A percentile compares a stretch with the other conserved stretches of the same genome.
Evolutionary conservation across 495 filamentous ascomycete genomes (phyloP).

Genomic region (Choiromyces venosus): DNA sequence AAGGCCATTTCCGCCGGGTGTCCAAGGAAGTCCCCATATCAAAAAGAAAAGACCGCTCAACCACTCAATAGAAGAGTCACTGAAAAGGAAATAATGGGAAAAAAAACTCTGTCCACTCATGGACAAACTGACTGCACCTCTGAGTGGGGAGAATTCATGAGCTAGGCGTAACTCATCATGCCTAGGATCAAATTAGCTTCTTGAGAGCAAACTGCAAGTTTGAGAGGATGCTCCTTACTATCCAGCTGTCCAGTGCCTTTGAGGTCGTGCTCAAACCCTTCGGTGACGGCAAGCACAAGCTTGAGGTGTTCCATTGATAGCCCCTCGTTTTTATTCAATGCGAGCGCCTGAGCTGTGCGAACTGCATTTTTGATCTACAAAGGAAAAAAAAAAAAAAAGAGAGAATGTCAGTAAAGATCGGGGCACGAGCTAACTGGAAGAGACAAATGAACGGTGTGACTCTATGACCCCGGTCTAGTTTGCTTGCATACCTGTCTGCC

Average conservation of each 20-base stretch:
- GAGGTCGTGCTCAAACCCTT: conserved; percentile 63
- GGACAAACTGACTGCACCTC: neutral
- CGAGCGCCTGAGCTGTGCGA: conserved; percentile 63
- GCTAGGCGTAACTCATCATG: conserved; percentile 31
- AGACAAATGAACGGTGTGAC: neutral
- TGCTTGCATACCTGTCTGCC: conserved; percentile 36
- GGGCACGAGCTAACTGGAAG: neutral
- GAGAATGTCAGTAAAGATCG: conserved; percentile 10
- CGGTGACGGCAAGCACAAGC: conserved; percentile 59
- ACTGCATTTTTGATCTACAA: conserved; percentile 68
- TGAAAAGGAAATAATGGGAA: neutral
- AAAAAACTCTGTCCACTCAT: neutral
- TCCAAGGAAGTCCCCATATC: neutral
- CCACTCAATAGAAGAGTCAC: neutral
- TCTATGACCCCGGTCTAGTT: neutral
- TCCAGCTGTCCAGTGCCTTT: conserved; percentile 47
- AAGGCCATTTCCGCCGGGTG: neutral
- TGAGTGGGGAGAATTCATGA: neutral
- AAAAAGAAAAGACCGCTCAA: neutral
- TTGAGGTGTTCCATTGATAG: conserved; percentile 64
- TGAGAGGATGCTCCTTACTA: conserved; percentile 36
- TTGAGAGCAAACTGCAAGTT: neutral
- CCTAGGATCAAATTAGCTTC: conserved; percentile 4
- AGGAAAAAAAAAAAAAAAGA: conserved; percentile 3
- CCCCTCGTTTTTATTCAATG: conserved; percentile 54